Evolutionary conservation across 331 rosid species (phyloP).

Genomic region (Phaseolus coccineus): DNA sequence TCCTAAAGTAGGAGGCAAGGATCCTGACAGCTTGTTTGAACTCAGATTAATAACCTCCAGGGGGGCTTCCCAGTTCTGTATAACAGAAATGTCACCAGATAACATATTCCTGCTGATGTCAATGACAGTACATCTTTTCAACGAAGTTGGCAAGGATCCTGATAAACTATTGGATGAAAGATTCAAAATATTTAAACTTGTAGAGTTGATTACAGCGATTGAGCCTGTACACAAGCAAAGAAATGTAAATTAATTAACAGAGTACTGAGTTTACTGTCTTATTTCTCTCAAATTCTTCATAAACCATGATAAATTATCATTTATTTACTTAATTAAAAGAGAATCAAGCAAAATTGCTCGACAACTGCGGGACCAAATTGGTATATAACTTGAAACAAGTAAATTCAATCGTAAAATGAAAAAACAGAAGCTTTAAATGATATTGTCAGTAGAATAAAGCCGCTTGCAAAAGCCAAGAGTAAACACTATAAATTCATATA

Average conservation of each 20-base stretch:
- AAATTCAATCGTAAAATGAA: constrained; percentile 9
- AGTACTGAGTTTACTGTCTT: constrained; percentile 18
- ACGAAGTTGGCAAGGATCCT: constrained; percentile 66
- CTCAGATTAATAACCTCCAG: constrained; percentile 83
- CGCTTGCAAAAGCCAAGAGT: neutral
- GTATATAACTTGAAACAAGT: neutral
- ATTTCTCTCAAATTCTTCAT: constrained; percentile 17
- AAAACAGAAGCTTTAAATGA: constrained; percentile 17
- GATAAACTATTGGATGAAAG: constrained; percentile 84
- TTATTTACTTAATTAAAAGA: constrained; percentile 28
- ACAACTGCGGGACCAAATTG: constrained; percentile 34
- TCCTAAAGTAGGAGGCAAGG: constrained; percentile 72
- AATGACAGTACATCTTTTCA: constrained; percentile 55
- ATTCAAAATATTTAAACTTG: constrained; percentile 70
- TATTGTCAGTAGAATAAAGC: neutral
- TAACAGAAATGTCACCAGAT: constrained; percentile 68
- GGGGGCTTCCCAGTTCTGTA: constrained; percentile 74
- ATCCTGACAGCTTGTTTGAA: constrained; percentile 80
- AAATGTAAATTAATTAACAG: constrained; percentile 33
- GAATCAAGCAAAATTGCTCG: constrained; percentile 1
- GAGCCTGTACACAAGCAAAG: constrained; percentile 70
- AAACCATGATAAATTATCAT: constrained; percentile 30
- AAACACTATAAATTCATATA: neutral
- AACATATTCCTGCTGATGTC: constrained; percentile 78
- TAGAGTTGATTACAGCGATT: constrained; percentile 70